phyloP scores from a whole-genome alignment of 2,329 filamentous ascomycete species.

The Aspergillus tanneri region DNA sequence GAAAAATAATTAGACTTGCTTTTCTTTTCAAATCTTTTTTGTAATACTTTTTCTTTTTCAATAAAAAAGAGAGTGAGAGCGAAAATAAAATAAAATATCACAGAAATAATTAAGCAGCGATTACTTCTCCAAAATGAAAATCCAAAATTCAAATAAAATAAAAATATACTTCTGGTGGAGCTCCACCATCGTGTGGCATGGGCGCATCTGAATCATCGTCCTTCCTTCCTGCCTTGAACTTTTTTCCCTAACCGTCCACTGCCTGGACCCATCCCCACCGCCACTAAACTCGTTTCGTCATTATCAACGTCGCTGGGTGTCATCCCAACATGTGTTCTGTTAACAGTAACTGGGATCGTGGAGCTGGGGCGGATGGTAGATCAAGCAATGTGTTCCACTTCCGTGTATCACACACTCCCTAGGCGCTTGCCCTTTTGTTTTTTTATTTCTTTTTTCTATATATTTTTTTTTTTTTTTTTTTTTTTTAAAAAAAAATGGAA shows the following conservation, averaged over 20 bases:
- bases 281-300: conserved; percentile 31
- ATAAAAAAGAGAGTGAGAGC: background rate
- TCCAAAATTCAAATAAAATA: background rate
- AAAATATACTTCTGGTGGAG: conserved; percentile 13
- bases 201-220: conserved; percentile 21
- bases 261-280: conserved; percentile 11
- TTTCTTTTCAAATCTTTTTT: background rate
- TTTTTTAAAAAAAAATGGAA: background rate
- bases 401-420: conserved; percentile 1
- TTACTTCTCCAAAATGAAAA: background rate
- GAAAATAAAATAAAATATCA: conserved; percentile 1
- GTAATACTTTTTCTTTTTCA: background rate
- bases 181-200: conserved; percentile 17
- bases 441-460: conserved; percentile 9
- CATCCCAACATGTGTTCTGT: conserved; percentile 33
- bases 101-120: background rate
- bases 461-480: conserved; percentile 6
- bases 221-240: conserved; percentile 14
- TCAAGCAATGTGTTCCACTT: conserved; percentile 25
- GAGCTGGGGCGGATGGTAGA: conserved; percentile 38
- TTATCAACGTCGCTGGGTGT: conserved; percentile 39
- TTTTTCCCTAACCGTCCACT: conserved; percentile 16
- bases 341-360: conserved; percentile 35
- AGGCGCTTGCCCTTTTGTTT: conserved; percentile 10
- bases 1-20: background rate